Percentiles rank a stretch among this genome's conserved stretches.
phyloP scores from a whole-genome alignment of 2,329 filamentous ascomycete genomes.

The Fusarium hostae region DNA sequence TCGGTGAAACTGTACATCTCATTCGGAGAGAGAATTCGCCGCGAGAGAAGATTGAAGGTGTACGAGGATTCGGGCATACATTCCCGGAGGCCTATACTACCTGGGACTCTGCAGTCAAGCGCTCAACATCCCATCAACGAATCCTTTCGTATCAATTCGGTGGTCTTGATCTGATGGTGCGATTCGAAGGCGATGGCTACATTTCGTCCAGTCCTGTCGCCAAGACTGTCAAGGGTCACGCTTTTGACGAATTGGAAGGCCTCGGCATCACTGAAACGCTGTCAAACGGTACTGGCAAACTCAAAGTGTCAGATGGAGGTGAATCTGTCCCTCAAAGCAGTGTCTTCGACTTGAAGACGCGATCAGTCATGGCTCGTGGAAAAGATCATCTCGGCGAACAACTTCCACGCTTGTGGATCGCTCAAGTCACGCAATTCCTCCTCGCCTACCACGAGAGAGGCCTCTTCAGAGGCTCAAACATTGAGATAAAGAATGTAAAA shows the following conservation, averaged over 20 bases:
- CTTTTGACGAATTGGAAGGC: slow-evolving; percentile 3
- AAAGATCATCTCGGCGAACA: slow-evolving; percentile 48
- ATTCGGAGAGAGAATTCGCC: slow-evolving; percentile 70
- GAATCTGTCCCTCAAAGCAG: slow-evolving; percentile 44
- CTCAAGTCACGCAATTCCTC: slow-evolving; percentile 54
- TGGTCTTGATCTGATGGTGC: slow-evolving; percentile 42
- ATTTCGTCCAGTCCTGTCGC: slow-evolving; percentile 8
- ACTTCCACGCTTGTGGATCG: slow-evolving; percentile 56
- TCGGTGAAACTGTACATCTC: slow-evolving; percentile 70
- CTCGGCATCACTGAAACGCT: slow-evolving; percentile 10
- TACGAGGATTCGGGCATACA: slow-evolving; percentile 71
- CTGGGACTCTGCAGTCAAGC: slow-evolving; percentile 65
- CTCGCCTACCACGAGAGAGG: slow-evolving; percentile 54
- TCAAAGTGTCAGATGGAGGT: slow-evolving; percentile 42
- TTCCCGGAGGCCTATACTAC: slow-evolving; percentile 75
- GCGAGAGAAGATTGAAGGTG: slow-evolving; percentile 62
- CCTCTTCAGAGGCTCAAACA: slow-evolving; percentile 48
- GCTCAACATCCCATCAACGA: slow-evolving; percentile 71
- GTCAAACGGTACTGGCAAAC: not conserved
- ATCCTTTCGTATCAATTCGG: slow-evolving; percentile 69
- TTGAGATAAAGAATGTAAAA: slow-evolving; percentile 48
- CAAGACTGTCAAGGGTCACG: not conserved
- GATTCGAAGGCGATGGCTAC: slow-evolving; percentile 47
- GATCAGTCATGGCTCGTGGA: slow-evolving; percentile 41
- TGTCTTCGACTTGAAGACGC: slow-evolving; percentile 59